Percentiles rank a stretch among this genome's conserved stretches.
Evolutionary conservation across 1,284 basidiomycete species (phyloP).

Genomic region (Lentinus polychrous): DNA sequence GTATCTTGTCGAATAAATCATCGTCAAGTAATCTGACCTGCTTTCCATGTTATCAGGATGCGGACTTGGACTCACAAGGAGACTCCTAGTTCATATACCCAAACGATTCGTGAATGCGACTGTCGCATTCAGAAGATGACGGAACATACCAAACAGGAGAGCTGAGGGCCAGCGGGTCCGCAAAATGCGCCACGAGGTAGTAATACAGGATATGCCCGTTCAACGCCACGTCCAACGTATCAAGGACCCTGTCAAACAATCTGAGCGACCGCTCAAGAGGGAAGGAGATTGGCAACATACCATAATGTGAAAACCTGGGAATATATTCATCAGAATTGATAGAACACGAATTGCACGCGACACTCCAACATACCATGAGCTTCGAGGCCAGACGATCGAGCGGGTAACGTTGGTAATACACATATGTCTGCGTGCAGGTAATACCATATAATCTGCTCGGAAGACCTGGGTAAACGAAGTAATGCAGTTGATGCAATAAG

Average conservation of each 20-base stretch:
- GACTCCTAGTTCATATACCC: conserved; percentile 7
- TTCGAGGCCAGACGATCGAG: conserved; percentile 34
- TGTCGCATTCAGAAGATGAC: background rate
- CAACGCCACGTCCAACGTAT: conserved; percentile 44
- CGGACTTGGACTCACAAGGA: background rate
- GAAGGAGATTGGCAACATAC: conserved; percentile 26
- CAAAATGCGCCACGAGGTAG: conserved; percentile 45
- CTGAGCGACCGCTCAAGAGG: background rate
- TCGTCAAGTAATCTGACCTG: no score
- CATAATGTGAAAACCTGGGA: conserved; percentile 36
- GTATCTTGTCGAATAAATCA: background rate
- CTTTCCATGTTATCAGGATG: no score
- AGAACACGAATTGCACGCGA: background rate
- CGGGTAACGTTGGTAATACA: conserved; percentile 38
- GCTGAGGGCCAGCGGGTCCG: conserved; percentile 34
- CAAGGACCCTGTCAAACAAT: conserved; percentile 33
- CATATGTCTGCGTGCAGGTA: conserved; percentile 46
- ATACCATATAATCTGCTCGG: conserved; percentile 47
- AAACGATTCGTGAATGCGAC: background rate
- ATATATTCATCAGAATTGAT: background rate
- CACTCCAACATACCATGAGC: conserved; percentile 21
- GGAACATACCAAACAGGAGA: conserved; percentile 38
- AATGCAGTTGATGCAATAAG: background rate
- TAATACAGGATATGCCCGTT: conserved; percentile 45
- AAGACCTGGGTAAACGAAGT: background rate